Conservation (phyloP, 2,329 filamentous ascomycete genomes). For the Cordyceps tenuipes region DNA sequence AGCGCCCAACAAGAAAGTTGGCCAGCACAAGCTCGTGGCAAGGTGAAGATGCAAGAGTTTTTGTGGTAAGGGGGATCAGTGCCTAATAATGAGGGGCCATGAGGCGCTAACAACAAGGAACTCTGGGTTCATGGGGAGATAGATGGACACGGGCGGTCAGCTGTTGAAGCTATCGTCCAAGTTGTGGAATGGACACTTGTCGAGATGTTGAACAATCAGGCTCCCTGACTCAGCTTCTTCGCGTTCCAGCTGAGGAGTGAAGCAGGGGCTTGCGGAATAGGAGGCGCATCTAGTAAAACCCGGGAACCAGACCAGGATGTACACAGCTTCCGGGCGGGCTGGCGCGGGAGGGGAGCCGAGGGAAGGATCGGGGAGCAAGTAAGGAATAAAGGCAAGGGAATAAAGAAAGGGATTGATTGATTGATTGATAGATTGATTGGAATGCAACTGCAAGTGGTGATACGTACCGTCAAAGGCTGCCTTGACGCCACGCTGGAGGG, state of each 20-base stretch:
- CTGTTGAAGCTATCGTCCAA: background rate
- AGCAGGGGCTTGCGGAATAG: background rate
- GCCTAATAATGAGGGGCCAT: background rate
- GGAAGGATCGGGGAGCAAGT: too few relatives aligned
- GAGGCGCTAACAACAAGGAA: background rate
- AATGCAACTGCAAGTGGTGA: background rate
- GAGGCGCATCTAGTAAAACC: background rate
- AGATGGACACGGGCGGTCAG: background rate
- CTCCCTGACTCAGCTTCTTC: background rate
- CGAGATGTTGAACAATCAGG: background rate
- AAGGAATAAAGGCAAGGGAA: constrained; percentile 2
- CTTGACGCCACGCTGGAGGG: constrained; percentile 51
- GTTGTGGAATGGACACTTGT: constrained; percentile 1
- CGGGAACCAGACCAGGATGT: constrained; percentile 4
- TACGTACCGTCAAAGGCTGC: constrained; percentile 52
- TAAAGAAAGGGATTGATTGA: too few relatives aligned
- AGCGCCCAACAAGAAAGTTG: background rate
- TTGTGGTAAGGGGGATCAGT: background rate
- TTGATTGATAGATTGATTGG: background rate
- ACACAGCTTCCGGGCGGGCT: background rate
- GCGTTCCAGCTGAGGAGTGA: background rate
- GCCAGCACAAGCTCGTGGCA: background rate
- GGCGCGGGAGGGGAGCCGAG: background rate
- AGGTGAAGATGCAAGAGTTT: background rate
- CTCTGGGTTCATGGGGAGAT: background rate